Evolutionary conservation across 2,329 filamentous ascomycete genomes (phyloP), one percentile per base, ranked within the genome.

Genomic region (Sporothrix curviconia): DNA sequence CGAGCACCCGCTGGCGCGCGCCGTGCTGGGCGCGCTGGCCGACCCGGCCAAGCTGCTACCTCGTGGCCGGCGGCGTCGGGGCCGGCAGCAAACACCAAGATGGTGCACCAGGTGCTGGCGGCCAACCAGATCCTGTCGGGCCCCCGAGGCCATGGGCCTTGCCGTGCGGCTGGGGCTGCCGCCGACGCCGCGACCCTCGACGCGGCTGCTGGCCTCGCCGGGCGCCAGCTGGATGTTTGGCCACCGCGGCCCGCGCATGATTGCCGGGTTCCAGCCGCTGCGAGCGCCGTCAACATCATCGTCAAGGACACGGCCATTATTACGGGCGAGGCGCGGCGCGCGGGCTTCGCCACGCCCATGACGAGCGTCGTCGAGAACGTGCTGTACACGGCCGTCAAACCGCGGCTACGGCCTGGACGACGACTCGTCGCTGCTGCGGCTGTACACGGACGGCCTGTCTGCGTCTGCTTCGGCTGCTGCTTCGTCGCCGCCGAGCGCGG

Each of bases 271-370:
- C 68, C 71, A 76, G 61, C 81, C 82, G 0, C 68, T 83, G 36
- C 79, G 15, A 84, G 81, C 65, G 82, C 82, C 3, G 65, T 83
- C 50, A 78, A 76, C 30, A 85, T 84, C 62, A 84, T 84, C 60
- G 62, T 81, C 36, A 85, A 85, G 70, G 82, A 85, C 67, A 72
- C 75, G 66, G 77, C 80, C 51, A 89, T 89, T 69, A 86, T 89
- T 67, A 88, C 85, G 1, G 79, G 81, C 25, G 83, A 83, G 58
- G 83, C 84, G 1, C 74, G 83, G 19, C 72, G 80, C 42, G 70
- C 74, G 55, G 73, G 74, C 28, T 87, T 86, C 67, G 78, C 83
- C 0, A 78, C 78, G 1, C 82, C 82, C 0, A 78, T 89, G 66
- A 81, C 79, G 56, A 78, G 77, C 37, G 75, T 78, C 0, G 84